Evolutionary conservation across 371 early-diverging fungal genomes (phyloP), one percentile per base, ranked within the genome.

Genomic region (Rhizopus stolonifer): DNA sequence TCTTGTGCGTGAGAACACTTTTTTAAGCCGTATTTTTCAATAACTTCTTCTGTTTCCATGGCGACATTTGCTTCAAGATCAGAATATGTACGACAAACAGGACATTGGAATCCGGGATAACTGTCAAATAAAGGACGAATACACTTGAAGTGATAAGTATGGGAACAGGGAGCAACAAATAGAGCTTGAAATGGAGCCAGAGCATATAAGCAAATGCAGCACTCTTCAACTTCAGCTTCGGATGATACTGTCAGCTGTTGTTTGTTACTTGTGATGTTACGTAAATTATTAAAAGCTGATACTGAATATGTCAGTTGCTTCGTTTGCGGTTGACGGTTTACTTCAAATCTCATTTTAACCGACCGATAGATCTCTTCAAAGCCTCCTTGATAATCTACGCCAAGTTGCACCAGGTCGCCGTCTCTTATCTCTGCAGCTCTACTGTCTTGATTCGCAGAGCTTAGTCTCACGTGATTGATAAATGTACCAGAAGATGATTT

Each of bases 371-470:
- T 83, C 55, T 84, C 82, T 67, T 72, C 60, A 19, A 50, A 40
- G 45, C 95, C 94, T 19, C 96, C 98, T 69, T 94, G 95, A 71
- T 93, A 98, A 67, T 98, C 98, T 14, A 96, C 88, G 24, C 98
- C 98, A 40, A 98, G 84, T 65, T 95, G 94, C 21, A 98, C 69
- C 21, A 93, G 77, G 68, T 98, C 97, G 14, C 93, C 93, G 72
- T 96, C 93, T 59, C 88, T 83, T 46, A 98, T 66, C 31, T 81
- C 85, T 17, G 83, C 84, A 22, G 95, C 87, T 46, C 81, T 65
- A 45, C 91, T 91, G 61, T 94, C 95, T 49, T 88, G 87, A 10
- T 88, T 88, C 4, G 95, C 88, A 10, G 94, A 85, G 42, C 90
- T 86, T 17, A 98, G 69, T 4, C 98, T 78, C 60, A 91, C 82